Evolutionary conservation across 169 alveolate species (phyloP), one percentile per base, ranked within the genome.

Genomic region (Cryptosporidium ryanae): DNA sequence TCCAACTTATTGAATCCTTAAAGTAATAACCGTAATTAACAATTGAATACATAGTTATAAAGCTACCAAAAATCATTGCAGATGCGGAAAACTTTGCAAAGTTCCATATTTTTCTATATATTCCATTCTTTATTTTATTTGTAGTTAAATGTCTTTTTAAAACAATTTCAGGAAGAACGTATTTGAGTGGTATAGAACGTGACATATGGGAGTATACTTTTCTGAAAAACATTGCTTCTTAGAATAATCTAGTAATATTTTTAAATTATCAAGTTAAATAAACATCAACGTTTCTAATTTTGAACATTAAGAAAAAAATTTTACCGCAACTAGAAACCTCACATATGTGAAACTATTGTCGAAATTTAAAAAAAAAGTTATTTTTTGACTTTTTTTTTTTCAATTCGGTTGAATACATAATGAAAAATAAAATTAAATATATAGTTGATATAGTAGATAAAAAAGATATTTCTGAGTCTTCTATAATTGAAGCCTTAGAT

Each of bases 1-100:
- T 55, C 87, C 87, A 76, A 46, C n/a, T 23, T 17, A 76, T 55
- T 10, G 71, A 34, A 34, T 76, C 87, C 43, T 76, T 76, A 25
- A 76, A 27, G 38, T 57, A 76, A 52, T 76, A 76, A 46, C 87
- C 87, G 59, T 21, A 76, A 18, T 61, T 76, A 25, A 17, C 8
- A 12, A 55, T 57, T 34, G 71, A 59, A 29, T 76, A 76, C 8
- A 76, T 25, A 21, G 87, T 55, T 25, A 76, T 17, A 23, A 18
- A 12, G 21, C 87, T 8, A 6, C 70, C 25, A 12, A 76, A 44
- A 2, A 27, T 1, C 63, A 59, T 18, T 25, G 87, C 27, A 57
- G 70, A 76, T 57, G 64, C 29, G 29, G 76, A 59, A 59, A 55
- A 59, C 43, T 29, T 68, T 25, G 38, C 65, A 49, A 68, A 55